Base-by-base conservation (phyloP, 2,329 filamentous ascomycete species). In the Dendryphion nanum region DNA sequence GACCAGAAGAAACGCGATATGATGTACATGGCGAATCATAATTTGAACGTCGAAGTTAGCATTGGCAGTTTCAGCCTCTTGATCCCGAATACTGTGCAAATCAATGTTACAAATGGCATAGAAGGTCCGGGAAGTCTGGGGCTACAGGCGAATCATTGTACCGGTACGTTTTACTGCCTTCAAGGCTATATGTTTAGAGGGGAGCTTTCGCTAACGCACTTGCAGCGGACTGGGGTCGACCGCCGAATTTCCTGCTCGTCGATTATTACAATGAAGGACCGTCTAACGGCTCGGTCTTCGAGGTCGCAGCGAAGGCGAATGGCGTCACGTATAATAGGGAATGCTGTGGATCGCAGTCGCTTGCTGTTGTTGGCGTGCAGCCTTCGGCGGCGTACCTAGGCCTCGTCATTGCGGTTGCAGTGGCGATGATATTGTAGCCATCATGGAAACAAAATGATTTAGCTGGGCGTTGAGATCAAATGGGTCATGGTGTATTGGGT, bases 21-120 rank as follows among this genome's bases (percentile, higher is more conserved):
- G 39, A 72, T 95, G 65, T 95, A 91, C 61, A 76, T 96, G 55
- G 81, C 86, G 53, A 97, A 96, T 66, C 90, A 96, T 70, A 96
- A 97, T 63, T 75, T 96, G 41, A 95, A 96, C 63, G 76, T 83
- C 41, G 76, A 89, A 49, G 78, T 95, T 45, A 77, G 77, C 37
- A 67, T 94, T 28, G 53, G 53, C 7, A 59, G 61, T 1, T 30
- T 48, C 4, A 53, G 41, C 30, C 36, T 68, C 5, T 38, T 69
- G 18, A 56, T 68, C 3, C 66, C 66, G 12, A 66, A 69, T 20
- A 59, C 55, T 0, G 63, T 59, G 4, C 43, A 46, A 4, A 51
- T 67, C 13, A 62, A 61, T 23, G 40, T 52, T 7, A 67, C 64
- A 3, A 69, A 69, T 32, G 61, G 53, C 3, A 34, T 61, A 1